Evolutionary conservation across 2,329 filamentous ascomycete genomes (phyloP).

Genomic region (Coniochaeta sp.): DNA sequence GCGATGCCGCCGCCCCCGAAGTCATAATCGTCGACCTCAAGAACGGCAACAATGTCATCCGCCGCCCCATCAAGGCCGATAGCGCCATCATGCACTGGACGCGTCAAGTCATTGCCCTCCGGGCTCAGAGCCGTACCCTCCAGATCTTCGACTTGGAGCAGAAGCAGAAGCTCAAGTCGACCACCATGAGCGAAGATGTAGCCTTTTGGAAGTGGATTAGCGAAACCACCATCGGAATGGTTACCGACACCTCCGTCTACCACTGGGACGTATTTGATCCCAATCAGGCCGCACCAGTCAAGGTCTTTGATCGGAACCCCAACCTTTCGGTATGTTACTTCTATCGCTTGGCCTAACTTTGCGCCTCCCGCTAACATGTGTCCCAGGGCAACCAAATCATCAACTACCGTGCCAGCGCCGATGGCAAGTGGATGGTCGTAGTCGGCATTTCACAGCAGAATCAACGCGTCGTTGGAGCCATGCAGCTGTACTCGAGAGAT

Average conservation of each 20-base stretch:
- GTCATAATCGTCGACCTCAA: constrained; percentile 98
- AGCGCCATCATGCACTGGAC: constrained; percentile 99
- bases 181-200: constrained; percentile 94
- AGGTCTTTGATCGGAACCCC: constrained; percentile 90
- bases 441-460: constrained; percentile 93
- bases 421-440: constrained; percentile 97
- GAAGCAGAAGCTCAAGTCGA: constrained; percentile 95
- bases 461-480: constrained; percentile 87
- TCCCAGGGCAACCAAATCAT: constrained; percentile 94
- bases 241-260: constrained; percentile 86
- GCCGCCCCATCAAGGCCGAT: constrained; percentile 95
- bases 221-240: constrained; percentile 77
- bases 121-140: constrained; percentile 86
- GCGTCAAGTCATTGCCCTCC: constrained; percentile 91
- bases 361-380: constrained; percentile 2
- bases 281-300: constrained; percentile 69
- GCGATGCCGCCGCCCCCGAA: constrained; percentile 75
- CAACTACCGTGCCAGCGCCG: constrained; percentile 94
- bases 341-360: background rate
- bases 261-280: constrained; percentile 97
- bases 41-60: constrained; percentile 91
- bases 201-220: constrained; percentile 99
- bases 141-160: constrained; percentile 94
- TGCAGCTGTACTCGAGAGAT: constrained; percentile 96
- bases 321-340: constrained; percentile 67